phyloP scores from a whole-genome alignment of 495 filamentous ascomycete genomes.

The Trichoderma reesei region DNA sequence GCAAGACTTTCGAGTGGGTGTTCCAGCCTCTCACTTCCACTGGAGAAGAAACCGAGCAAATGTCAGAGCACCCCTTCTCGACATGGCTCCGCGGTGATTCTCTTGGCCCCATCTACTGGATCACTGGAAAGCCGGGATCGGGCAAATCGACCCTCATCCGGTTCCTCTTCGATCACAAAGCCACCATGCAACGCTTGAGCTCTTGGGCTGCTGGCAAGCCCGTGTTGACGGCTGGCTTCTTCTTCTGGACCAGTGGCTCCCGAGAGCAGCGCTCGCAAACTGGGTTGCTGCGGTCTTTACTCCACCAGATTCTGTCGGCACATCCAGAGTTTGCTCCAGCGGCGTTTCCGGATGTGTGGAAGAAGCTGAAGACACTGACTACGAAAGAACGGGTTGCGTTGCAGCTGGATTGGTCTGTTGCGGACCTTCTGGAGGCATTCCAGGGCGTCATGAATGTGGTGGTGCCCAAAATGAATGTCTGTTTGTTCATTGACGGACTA shows the following conservation, averaged over 20 bases:
- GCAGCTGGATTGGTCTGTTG: constrained; percentile 9
- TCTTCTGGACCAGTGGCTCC: constrained; percentile 24
- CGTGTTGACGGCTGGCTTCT: constrained; percentile 16
- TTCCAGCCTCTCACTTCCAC: constrained; percentile 12
- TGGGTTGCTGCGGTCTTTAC: constrained; percentile 21
- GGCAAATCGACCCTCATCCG: constrained; percentile 27
- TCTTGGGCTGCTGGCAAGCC: constrained; percentile 16
- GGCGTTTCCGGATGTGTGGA: constrained; percentile 12
- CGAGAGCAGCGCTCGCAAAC: constrained; percentile 20
- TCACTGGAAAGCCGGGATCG: constrained; percentile 24
- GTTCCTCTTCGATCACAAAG: constrained; percentile 17
- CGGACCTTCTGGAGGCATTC: constrained; percentile 10
- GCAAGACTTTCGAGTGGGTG: constrained; percentile 21
- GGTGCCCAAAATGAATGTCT: background rate
- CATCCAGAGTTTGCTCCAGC: constrained; percentile 3
- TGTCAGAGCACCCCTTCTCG: constrained; percentile 12
- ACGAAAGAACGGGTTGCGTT: constrained; percentile 12
- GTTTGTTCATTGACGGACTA: background rate
- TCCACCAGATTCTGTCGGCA: constrained; percentile 16
- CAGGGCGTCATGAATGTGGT: background rate
- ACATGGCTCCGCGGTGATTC: constrained; percentile 14
- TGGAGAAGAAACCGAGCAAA: background rate
- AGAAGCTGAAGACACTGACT: constrained; percentile 5
- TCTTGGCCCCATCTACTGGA: constrained; percentile 22
- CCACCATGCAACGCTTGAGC: constrained; percentile 13